Base-by-base conservation (phyloP, 2,329 filamentous ascomycete genomes). In the Diaporthe longicolla region DNA sequence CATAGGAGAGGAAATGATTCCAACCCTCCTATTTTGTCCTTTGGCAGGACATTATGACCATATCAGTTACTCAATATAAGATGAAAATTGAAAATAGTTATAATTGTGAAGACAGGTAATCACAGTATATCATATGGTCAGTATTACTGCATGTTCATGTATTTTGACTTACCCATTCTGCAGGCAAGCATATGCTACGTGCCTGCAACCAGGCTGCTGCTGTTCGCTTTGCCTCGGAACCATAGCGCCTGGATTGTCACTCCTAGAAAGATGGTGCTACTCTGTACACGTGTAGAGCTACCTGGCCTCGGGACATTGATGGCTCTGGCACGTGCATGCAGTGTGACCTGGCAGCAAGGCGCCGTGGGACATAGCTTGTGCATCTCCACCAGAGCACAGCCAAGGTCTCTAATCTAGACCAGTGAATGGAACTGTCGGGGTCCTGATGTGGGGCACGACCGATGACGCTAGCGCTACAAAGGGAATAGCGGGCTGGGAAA, bases 391-490 rank as follows among this genome's bases (percentile, higher is more conserved):
- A 11, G 13, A 37, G 37, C 37, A 37, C 37, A 37, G 37, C 37
- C 37, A 37, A 37, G 37, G 37, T 37, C 37, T 37, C 37, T 13
- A 13, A 61, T 45, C 40, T 63, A 63, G 37, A 45, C 58, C 59
- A 63, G 40, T 48, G 21, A 48, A 26, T 63, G 24, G 35, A 10
- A 4, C 26, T 17, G 55, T 70, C 43, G 43, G 48, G 48, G 55
- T 37, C 69, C 55, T 71, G 11, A 24, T 29, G 69, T 71, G 69
- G 69, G 69, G 55, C 15, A n/a, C 29, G 50, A 5, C 69, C 43
- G 55, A 59, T 35, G 29, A 19, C 73, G 57, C 73, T 75, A 73
- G 19, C 4, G 11, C 57, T 48, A 54, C 40, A 32, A 65, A 17
- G n/a, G 65, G 37, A 59, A 55, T 50, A 29, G 57, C 65, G 65